Evolutionary conservation across 257 asterid genomes (phyloP).

Genomic region (Jacaranda copaia): DNA sequence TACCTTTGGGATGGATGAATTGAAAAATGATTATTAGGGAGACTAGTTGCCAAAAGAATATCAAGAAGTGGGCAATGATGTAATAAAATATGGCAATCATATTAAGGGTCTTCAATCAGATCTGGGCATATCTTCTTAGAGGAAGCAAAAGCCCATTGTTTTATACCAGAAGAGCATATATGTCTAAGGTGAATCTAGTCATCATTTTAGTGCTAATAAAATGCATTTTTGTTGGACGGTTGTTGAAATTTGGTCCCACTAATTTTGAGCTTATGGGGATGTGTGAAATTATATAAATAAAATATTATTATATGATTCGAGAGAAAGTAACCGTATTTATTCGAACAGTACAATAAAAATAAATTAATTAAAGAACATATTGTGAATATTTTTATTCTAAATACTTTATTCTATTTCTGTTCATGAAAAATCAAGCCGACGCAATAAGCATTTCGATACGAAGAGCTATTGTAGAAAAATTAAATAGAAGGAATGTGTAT

Average conservation of each 20-base stretch:
- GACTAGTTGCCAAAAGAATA: constrained; percentile 63
- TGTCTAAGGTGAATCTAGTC: constrained; percentile 53
- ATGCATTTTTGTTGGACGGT: constrained; percentile 52
- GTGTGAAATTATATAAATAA: neutral
- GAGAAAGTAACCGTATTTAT: no score
- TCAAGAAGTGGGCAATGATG: constrained; percentile 62
- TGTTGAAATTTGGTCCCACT: constrained; percentile 50
- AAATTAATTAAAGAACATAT: no score
- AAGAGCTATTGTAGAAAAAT: no score
- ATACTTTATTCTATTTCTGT: no score
- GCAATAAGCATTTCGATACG: no score
- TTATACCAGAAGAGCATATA: constrained; percentile 16
- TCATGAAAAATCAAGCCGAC: no score
- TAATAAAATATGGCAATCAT: constrained; percentile 44
- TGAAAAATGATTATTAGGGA: constrained; percentile 16
- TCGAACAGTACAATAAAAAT: no score
- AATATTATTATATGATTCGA: no score
- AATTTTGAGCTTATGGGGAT: constrained; percentile 36
- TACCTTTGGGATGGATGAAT: constrained; percentile 25
- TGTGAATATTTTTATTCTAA: no score
- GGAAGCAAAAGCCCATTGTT: constrained; percentile 50
- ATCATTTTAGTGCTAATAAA: constrained; percentile 46
- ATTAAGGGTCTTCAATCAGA: constrained; percentile 51
- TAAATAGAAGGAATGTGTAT: no score
- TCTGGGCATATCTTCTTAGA: constrained; percentile 73